Conservation (phyloP, 2,329 filamentous ascomycete genomes). For the Pseudocercospora musae region DNA sequence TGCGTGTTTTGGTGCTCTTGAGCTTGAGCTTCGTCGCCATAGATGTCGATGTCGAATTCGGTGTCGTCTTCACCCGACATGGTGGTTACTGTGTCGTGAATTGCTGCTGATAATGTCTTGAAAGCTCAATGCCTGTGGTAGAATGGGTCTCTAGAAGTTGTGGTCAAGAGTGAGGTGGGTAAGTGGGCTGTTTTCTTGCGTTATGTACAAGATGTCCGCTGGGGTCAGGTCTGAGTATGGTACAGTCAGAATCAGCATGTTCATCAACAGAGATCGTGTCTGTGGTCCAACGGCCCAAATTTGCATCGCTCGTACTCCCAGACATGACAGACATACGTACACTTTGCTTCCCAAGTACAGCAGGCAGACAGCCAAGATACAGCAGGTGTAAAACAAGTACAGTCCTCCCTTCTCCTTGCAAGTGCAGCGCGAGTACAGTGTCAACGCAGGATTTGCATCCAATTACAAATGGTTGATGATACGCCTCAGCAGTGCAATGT, state of each 20-base stretch:
- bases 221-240: conserved; percentile 23
- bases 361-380: not conserved
- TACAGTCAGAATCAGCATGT: conserved; percentile 24
- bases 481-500: not conserved
- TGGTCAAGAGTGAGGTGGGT: not conserved
- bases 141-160: not conserved
- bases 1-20: conserved; percentile 24
- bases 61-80: conserved; percentile 61
- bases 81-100: conserved; percentile 13
- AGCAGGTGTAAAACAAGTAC: conserved; percentile 4
- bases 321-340: conserved; percentile 27
- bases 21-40: conserved; percentile 54
- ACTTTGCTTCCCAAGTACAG: conserved; percentile 7
- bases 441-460: not conserved
- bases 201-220: conserved; percentile 25
- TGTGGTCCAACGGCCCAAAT: not conserved
- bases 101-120: conserved; percentile 1
- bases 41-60: conserved; percentile 66
- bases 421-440: not conserved
- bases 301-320: conserved; percentile 7
- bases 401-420: conserved; percentile 1
- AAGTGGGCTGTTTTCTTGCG: conserved; percentile 4
- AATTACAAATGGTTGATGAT: conserved; percentile 4
- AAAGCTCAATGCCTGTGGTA: not conserved
- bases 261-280: conserved; percentile 4